Base-by-base conservation (phyloP, 164 flowering plant species). In the Umbilicus rupestris region DNA sequence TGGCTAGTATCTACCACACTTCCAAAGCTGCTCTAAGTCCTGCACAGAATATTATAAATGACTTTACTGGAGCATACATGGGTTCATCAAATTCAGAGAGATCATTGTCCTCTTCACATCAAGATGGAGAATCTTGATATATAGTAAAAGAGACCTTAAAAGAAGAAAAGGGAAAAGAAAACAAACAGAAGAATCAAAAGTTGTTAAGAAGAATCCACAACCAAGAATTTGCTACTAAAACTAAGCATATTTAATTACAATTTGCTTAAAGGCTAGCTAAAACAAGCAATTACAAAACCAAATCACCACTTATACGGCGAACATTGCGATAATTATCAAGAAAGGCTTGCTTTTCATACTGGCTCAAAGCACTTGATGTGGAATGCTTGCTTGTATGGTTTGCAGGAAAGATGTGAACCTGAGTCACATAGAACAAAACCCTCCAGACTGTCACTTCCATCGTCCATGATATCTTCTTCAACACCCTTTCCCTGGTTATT, bases 71-170 rank as follows among this genome's bases (percentile, higher is more conserved):
- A 2, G 10, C 22, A 20, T 20, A 6, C 28, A 20, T 85, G 28
- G 99, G 88, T 76, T 95, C 99, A 64, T 95, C 98, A 78, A 95
- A 95, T 75, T 95, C 99, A 1, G 99, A 95, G 58, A 95, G 97
- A 82, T 95, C 98, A 77, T 95, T 95, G 77, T 92, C 99, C 99
- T 95, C 37, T 35, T 35, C 37, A 35, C 37, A 35, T 35, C 37
- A 3, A 35, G 6, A 35, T 35, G 7, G 4, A 35, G 37, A 3
- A 35, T 35, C 37, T 3, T n/a, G n/a, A n/a, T n/a, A n/a, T n/a
- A n/a, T 35, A 35, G 37, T 35, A 35, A 35, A 35, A 35, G 37
- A 35, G n/a, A n/a, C n/a, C n/a, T 35, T 5, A 35, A 7, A 35
- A 35, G 7, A 35, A 7, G 37, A 33, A 6, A 6, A 33, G 37